Evolutionary conservation across 306 rosid species (phyloP).

Genomic region (Hylodesmum podocarpum): DNA sequence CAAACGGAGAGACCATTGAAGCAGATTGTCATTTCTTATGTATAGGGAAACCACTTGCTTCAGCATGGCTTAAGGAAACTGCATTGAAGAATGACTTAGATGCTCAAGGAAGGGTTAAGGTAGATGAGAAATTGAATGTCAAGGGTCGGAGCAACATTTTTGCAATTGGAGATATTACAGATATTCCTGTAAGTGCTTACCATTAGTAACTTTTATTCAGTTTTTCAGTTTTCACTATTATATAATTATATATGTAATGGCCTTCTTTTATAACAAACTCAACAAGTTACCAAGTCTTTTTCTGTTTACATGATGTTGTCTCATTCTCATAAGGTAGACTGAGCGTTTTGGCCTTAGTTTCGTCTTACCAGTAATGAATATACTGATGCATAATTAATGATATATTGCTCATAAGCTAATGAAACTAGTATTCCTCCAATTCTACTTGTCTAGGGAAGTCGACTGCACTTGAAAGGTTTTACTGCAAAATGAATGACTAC

Average conservation of each 20-base stretch:
- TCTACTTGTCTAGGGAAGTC: neutral
- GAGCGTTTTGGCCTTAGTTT: neutral
- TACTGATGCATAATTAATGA: constrained; percentile 11
- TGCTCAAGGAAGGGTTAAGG: constrained; percentile 58
- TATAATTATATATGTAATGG: constrained; percentile 3
- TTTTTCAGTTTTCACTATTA: constrained; percentile 10
- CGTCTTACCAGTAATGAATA: neutral
- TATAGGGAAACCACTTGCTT: constrained; percentile 48
- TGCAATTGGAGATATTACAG: constrained; percentile 82
- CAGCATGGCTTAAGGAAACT: constrained; percentile 73
- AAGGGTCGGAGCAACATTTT: constrained; percentile 55
- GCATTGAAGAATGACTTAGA: constrained; percentile 48
- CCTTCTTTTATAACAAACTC: constrained; percentile 13
- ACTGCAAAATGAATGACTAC: no score
- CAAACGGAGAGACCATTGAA: constrained; percentile 53
- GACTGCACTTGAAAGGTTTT: constrained; percentile 19
- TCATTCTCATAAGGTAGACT: neutral
- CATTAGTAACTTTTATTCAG: neutral
- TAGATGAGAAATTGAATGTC: constrained; percentile 64
- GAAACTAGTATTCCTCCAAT: constrained; percentile 11
- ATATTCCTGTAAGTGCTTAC: constrained; percentile 57
- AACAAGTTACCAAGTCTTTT: neutral
- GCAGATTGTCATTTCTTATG: constrained; percentile 76
- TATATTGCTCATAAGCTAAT: neutral
- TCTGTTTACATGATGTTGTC: neutral